A percentile compares a stretch with the other conserved stretches of the same genome.
These are phyloP conservation scores for Aspergillus proliferans DNA, from an alignment of 2,329 filamentous ascomycete species.

Conservation along the genomic window DNA sequence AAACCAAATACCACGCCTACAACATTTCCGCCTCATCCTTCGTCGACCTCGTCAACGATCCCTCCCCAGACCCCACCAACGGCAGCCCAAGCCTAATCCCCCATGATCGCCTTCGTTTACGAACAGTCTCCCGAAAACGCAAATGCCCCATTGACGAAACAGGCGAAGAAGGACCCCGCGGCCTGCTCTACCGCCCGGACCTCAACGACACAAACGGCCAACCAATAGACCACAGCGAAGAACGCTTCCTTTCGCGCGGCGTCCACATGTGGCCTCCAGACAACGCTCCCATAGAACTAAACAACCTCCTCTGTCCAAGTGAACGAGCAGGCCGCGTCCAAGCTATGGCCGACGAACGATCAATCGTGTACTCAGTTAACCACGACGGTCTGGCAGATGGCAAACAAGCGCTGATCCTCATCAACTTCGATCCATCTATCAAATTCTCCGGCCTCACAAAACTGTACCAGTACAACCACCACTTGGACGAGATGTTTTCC, in stretches of 20 bases:
- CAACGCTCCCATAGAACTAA: slow-evolving; percentile 31
- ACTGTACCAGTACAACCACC: slow-evolving; percentile 1
- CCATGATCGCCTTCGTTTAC: slow-evolving; percentile 35
- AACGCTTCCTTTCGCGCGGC: slow-evolving; percentile 33
- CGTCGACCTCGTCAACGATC: slow-evolving; percentile 40
- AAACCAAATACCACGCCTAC: slow-evolving; percentile 40
- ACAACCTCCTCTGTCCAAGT: slow-evolving; percentile 34
- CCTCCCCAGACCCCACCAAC: slow-evolving; percentile 17
- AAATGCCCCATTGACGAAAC: slow-evolving; percentile 33
- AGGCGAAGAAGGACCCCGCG: slow-evolving; percentile 16
- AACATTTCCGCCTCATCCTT: slow-evolving; percentile 36
- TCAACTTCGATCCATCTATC: slow-evolving; percentile 36
- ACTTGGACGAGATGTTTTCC: neutral
- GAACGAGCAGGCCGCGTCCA: slow-evolving; percentile 25
- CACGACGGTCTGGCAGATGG: slow-evolving; percentile 14
- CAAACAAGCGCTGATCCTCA: slow-evolving; percentile 30
- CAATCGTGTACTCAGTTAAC: slow-evolving; percentile 35
- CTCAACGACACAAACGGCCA: slow-evolving; percentile 17
- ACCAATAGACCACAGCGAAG: slow-evolving; percentile 30
- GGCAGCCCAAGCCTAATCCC: slow-evolving; percentile 10
- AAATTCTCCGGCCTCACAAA: slow-evolving; percentile 19
- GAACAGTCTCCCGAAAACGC: slow-evolving; percentile 38
- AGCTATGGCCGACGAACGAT: slow-evolving; percentile 35
- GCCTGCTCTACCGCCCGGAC: slow-evolving; percentile 25
- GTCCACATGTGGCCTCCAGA: slow-evolving; percentile 39